Base-by-base conservation (phyloP, 2,329 filamentous ascomycete species). In the Raffaelea deltoideospora region DNA sequence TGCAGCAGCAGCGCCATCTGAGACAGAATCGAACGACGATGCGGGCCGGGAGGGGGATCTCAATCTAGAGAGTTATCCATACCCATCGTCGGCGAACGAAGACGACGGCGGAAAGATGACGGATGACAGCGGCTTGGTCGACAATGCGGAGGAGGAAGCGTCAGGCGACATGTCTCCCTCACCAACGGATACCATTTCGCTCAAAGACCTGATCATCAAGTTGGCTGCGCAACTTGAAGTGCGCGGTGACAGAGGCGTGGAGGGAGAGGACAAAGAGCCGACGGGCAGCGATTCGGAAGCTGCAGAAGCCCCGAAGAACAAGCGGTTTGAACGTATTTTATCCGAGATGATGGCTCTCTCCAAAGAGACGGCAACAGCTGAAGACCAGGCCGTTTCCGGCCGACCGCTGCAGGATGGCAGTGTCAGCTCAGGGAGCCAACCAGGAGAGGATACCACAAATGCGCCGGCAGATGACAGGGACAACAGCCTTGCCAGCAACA, bases 171-270 rank as follows among this genome's bases (percentile, higher is more conserved):
- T 29, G n/a, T n/a, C n/a, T n/a, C n/a, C n/a, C n/a, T n/a, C n/a
- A n/a, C n/a, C n/a, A n/a, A n/a, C n/a, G n/a, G 41, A 37, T 11
- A 38, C 49, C 11, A 47, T 52, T 18, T 45, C 45, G 15, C 50
- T 69, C 34, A 61, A 62, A 39, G 62, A 71, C 34, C 56, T 73
- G 19, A 69, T 75, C 37, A 50, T 71, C 33, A 61, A 57, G 41
- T 61, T 71, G 38, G 64, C 68, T 2, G 56, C 59, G 20, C 57
- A 57, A 31, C 56, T 68, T 11, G 61, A 67, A 20, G 54, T 35
- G 40, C 23, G 23, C 8, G 23, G 23, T 13, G 23, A 13, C 23
- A 13, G 23, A 15, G 28, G 28, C 28, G 42, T 48, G 17, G 46
- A 47, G 20, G 48, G 53, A 9, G 47, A 47, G 14, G 41, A 43